These are phyloP conservation scores for Funneliformis caledonium DNA, from an alignment of 371 early-diverging fungal genomes.

Conservation along the genomic window DNA sequence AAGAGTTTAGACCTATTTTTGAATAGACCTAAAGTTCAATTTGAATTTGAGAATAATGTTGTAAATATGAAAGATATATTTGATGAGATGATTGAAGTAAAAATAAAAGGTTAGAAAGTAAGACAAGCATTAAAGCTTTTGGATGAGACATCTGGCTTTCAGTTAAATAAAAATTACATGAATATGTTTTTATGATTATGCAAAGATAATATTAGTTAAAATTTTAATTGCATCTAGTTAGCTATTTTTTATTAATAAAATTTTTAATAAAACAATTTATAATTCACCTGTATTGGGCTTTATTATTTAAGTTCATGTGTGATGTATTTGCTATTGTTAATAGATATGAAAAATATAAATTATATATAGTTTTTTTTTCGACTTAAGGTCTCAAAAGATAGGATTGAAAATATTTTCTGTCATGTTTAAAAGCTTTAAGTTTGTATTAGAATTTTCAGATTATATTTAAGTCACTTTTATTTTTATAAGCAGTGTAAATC, in stretches of 20 bases:
- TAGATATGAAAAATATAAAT: conserved; percentile 33
- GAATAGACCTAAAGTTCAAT: conserved; percentile 26
- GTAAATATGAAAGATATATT: conserved; percentile 34
- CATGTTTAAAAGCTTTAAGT: too few species aligned
- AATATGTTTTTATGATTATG: conserved; percentile 21
- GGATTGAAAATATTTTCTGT: neutral
- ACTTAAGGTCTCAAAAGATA: conserved; percentile 25
- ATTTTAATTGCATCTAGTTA: conserved; percentile 26
- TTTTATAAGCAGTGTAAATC: too few species aligned
- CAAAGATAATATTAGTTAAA: conserved; percentile 22
- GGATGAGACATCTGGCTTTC: conserved; percentile 30
- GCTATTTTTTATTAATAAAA: conserved; percentile 34
- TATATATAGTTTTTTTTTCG: conserved; percentile 23
- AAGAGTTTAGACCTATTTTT: conserved; percentile 24
- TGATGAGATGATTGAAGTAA: conserved; percentile 29
- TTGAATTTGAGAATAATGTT: conserved; percentile 34
- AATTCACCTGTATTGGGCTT: conserved; percentile 14
- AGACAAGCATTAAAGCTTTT: conserved; percentile 33
- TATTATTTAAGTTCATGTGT: conserved; percentile 13
- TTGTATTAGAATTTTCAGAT: too few species aligned
- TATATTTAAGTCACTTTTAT: too few species aligned
- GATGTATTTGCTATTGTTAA: neutral
- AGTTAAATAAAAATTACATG: conserved; percentile 36
- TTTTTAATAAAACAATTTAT: conserved; percentile 19
- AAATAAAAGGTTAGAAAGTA: conserved; percentile 30